Evolutionary conservation across 192 early-diverging fungal genomes (phyloP), one percentile per base, ranked within the genome.

Genomic region (Backusella tarrabulga): DNA sequence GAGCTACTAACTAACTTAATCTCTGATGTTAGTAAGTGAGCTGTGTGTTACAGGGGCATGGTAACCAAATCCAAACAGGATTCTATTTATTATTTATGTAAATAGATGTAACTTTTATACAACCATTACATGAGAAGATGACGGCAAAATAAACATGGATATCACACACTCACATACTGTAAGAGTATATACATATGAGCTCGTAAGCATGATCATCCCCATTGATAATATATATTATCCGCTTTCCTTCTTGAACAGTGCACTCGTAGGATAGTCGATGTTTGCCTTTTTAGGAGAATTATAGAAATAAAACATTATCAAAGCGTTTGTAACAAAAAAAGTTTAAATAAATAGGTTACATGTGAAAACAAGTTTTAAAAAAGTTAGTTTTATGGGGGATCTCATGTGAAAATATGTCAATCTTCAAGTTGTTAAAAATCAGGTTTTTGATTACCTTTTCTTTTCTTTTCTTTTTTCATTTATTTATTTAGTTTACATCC

Each of bases 331-430:
- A 29, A 63, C 56, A 63, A 63, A 63, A 56, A 63, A 63, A 63
- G 56, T 29, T 63, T 63, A 63, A 63, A 63, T 63, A 63, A 26
- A 63, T 63, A 63, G 56, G 23, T 63, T 63, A 63, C 56, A 63
- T 63, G 21, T 63, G 56, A 63, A 63, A 63, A 63, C 8, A 63
- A 63, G 56, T 63, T 60, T 60, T 14, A 63, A 63, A 26, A 60
- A 60, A 60, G 54, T 1, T 60, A 60, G 54, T 60, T 60, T 60
- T 60, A 60, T 60, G 54, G 54, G 54, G 54, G 54, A 60, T 60
- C 54, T 56, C 77, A 79, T 73, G 77, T 79, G 77, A 79, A 79
- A 79, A 79, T 79, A 50, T 68, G 72, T 73, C 77, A 74, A 74
- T 34, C 29, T 68, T 38, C 34, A 66, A 46, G 34, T 34, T 38